Evolutionary conservation across 1,139 yeast genomes (phyloP), one percentile per base, ranked within the genome.

Genomic region (Scheffersomyces parashehatae): DNA sequence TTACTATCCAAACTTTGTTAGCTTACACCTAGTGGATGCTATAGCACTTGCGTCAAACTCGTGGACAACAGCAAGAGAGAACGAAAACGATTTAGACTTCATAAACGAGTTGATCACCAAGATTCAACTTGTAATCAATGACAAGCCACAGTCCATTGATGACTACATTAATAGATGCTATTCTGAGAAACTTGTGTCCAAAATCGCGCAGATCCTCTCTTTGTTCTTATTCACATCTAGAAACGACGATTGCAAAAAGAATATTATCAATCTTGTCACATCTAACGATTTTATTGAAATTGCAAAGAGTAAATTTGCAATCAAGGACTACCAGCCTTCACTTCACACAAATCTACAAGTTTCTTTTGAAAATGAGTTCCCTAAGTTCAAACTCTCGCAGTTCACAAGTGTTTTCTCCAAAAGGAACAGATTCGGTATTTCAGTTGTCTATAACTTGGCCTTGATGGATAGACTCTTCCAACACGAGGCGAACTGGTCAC

Each of bases 161-260:
- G 60, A 54, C 7, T 64, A 60, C 42, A 66, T 79, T 13, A 65
- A 70, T n/a, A 64, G 69, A 12, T 81, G 85, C 41, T 82, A 83
- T 53, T 77, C 78, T 42, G 75, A 79, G 50, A 79, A 79, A 44
- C 65, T 85, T 40, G 69, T 82, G 4, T 80, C 95, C 0, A 82
- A 84, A 53, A 79, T 88, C 13, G 79, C 88, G 4, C 93, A 87
- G 53, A 82, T 89, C 8, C 71, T 89, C 47, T 89, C 97, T 0
- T 70, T 88, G 33, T 79, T 85, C 44, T 65, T 88, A 30, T 88
- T 82, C 64, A 83, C 88, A 1, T 73, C 84, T 1, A 69, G 75
- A 32, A 75, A 76, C 44, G 62, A 64, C 9, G 55, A 59, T 43
- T 58, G 71, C 65, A 56, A 67, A 42, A 59, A 66, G 14, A 68